Base-by-base conservation (phyloP, 148 eudicot genomes). In the Camellia sinensis region DNA sequence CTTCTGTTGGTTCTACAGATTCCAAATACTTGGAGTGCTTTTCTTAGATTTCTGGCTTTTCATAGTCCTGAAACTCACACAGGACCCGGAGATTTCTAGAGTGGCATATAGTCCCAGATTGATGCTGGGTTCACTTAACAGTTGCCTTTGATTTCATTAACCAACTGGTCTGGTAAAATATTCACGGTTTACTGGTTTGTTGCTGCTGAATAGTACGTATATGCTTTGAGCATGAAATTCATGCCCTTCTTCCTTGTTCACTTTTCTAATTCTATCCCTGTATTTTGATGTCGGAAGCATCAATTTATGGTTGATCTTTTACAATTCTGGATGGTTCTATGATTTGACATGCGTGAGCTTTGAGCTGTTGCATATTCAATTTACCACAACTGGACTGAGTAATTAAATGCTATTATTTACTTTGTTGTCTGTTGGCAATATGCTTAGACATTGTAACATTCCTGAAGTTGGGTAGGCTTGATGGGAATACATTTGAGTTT, bases 11-110 rank as follows among this genome's bases (percentile, higher is more conserved):
- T 7, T 70, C 6, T 45, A 11, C 46, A 11, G 59, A 50, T 50
- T 45, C 69, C 48, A 21, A 76, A 13, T 43, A 45, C 54, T 1
- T 64, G 3, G 40, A 64, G 60, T 50, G 60, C 60, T 73, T 64
- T 65, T 76, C 57, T 45, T 50, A 77, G 61, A 65, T 65, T 76
- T 50, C 60, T 48, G 37, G 57, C 65, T 74, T 74, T 74, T 45
- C 18, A 3, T 53, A 19, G 14, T 43, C 71, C 79, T 65, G 21
- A 22, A 50, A 14, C 46, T 64, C 15, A 15, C 22, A 18, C 15
- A 22, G 71, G 69, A 63, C 29, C 6, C 41, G 6, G 17, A 22
- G 59, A 48, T 29, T 46, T 37, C 70, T 62, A 48, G 18, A 50
- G 19, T 22, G 59, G 45, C 21, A 29, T 17, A 53, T 48, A 48